Conservation (phyloP, 768 basidiomycete species). For the Russula ochroleuca region DNA sequence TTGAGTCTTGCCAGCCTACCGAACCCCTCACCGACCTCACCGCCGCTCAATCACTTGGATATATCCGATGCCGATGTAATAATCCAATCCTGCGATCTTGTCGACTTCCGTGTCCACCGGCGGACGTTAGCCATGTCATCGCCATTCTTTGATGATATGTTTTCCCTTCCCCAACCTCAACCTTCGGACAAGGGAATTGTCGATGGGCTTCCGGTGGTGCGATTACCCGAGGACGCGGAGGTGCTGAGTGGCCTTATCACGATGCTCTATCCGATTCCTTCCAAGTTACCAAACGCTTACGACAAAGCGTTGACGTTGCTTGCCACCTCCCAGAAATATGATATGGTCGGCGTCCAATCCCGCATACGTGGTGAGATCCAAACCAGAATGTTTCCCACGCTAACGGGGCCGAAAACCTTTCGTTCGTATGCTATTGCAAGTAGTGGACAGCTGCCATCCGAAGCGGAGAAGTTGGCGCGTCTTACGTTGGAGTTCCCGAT, state of each 20-base stretch:
- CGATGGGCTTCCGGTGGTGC: constrained; percentile 9
- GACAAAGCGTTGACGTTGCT: constrained; percentile 12
- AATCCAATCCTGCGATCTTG: constrained; percentile 14
- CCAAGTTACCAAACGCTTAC: constrained; percentile 2
- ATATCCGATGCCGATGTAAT: background rate
- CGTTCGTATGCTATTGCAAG: constrained; percentile 1
- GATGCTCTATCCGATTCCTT: constrained; percentile 17
- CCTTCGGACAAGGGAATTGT: background rate
- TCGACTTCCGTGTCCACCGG: constrained; percentile 20
- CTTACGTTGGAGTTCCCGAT: constrained; percentile 2
- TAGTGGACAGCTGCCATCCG: background rate
- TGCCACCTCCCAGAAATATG: constrained; percentile 29
- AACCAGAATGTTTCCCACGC: background rate
- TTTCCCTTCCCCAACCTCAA: constrained; percentile 22
- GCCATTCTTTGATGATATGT: constrained; percentile 20
- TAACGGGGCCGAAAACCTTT: constrained; percentile 10
- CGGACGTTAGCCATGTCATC: constrained; percentile 8
- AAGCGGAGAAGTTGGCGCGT: background rate
- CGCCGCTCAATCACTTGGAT: background rate
- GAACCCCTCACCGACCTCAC: background rate
- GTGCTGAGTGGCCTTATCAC: constrained; percentile 13
- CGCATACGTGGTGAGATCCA: constrained; percentile 2
- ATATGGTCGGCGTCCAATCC: constrained; percentile 20
- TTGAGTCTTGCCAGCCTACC: background rate
- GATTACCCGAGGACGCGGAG: constrained; percentile 11